Percentiles rank a stretch among this genome's conserved stretches.
phyloP scores from a whole-genome alignment of 2,329 filamentous ascomycete species.

The Albifimbria verrucaria region DNA sequence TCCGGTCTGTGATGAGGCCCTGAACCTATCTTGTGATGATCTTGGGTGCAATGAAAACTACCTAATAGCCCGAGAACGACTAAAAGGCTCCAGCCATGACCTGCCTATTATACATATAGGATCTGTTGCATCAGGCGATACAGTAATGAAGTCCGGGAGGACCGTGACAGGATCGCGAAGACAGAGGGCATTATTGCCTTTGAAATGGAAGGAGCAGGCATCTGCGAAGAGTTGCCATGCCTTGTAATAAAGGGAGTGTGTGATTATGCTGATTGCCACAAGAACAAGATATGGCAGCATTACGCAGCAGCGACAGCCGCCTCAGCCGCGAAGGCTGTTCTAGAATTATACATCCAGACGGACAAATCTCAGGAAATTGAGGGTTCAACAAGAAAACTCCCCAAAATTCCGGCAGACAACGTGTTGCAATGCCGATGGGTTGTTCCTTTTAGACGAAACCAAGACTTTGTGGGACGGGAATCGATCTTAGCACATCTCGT shows the following conservation, averaged over 20 bases:
- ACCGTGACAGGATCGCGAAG: slow-evolving; percentile 29
- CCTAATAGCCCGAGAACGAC: slow-evolving; percentile 6
- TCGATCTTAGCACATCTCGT: too few relatives aligned
- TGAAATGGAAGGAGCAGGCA: slow-evolving; percentile 29
- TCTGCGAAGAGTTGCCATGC: slow-evolving; percentile 26
- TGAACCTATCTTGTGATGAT: slow-evolving; percentile 17
- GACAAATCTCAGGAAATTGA: too few relatives aligned
- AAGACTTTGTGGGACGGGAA: too few relatives aligned
- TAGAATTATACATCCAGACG: slow-evolving; percentile 10
- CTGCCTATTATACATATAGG: slow-evolving; percentile 23
- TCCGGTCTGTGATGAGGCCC: slow-evolving; percentile 18
- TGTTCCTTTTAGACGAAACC: too few relatives aligned
- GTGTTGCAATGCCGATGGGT: too few relatives aligned
- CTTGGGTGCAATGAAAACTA: slow-evolving; percentile 21
- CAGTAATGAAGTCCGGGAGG: slow-evolving; percentile 33
- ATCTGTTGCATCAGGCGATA: slow-evolving; percentile 32
- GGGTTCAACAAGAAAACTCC: too few relatives aligned
- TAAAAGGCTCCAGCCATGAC: neutral
- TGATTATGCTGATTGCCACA: slow-evolving; percentile 38
- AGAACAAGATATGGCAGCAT: slow-evolving; percentile 30
- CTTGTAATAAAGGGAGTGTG: slow-evolving; percentile 32
- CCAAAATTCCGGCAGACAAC: too few relatives aligned
- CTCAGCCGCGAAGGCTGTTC: slow-evolving; percentile 23
- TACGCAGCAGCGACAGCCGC: slow-evolving; percentile 34
- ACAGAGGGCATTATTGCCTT: slow-evolving; percentile 22